Conservation (phyloP, 2,329 filamentous ascomycete genomes). For the Sporothrix sp. region DNA sequence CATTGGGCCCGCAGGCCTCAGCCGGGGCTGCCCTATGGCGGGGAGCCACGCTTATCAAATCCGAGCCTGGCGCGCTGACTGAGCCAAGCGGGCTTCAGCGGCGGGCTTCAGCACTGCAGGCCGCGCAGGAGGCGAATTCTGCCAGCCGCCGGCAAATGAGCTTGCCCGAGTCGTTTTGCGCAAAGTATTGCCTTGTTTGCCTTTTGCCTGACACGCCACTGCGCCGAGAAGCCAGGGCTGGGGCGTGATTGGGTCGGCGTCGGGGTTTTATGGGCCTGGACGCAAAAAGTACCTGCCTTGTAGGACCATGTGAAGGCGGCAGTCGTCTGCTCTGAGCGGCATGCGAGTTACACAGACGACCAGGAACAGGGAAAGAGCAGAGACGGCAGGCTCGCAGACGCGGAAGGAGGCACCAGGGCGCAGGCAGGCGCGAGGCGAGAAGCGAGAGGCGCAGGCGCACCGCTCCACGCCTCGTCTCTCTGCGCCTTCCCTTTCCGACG, state of each 20-base stretch:
- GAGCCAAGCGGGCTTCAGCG: slow-evolving; percentile 15
- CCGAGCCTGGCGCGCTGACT: slow-evolving; percentile 22
- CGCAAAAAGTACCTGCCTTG: neutral
- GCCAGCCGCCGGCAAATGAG: no score
- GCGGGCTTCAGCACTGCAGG: neutral
- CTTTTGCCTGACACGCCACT: slow-evolving; percentile 7
- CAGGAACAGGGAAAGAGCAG: neutral
- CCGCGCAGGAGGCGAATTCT: no score
- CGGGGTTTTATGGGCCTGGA: neutral
- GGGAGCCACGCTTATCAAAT: slow-evolving; percentile 23
- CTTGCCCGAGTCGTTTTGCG: no score
- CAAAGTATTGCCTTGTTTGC: no score
- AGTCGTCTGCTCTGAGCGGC: no score
- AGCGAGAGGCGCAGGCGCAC: neutral
- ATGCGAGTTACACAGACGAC: no score
- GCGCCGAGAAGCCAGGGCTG: no score
- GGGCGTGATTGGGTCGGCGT: neutral
- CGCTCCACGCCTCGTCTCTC: no score
- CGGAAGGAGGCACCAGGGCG: neutral
- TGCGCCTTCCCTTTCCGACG: neutral
- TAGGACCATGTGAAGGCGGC: slow-evolving; percentile 6
- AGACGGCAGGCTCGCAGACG: neutral
- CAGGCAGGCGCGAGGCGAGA: no score
- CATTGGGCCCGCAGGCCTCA: no score
- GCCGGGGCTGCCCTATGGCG: no score